phyloP scores from a whole-genome alignment of 805 yeast genomes.

The Sugiyamaella floridensis region DNA sequence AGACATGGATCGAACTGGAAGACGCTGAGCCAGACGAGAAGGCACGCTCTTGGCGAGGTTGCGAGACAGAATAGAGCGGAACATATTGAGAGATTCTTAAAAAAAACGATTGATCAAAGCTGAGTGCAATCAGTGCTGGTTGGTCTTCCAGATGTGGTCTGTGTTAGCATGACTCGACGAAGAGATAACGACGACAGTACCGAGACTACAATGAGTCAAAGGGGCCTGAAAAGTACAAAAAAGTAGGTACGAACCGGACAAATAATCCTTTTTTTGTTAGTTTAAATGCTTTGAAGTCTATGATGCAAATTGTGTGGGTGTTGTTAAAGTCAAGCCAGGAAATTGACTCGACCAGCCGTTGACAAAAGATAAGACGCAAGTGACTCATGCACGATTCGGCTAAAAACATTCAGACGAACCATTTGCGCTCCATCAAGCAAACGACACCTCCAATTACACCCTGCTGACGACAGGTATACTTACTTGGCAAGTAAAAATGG shows the following conservation, averaged over 20 bases:
- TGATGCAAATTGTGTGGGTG: conserved; percentile 8
- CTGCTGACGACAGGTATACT: conserved; percentile 1
- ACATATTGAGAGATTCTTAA: not conserved
- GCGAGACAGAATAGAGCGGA: not conserved
- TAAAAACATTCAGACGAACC: not conserved
- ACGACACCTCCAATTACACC: not conserved
- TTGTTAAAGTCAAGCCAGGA: not conserved
- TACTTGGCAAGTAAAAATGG: conserved; percentile 17
- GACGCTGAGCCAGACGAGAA: not conserved
- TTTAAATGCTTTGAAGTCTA: not conserved
- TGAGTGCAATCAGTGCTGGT: conserved; percentile 30
- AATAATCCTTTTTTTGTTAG: conserved; percentile 20
- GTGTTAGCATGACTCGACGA: not conserved
- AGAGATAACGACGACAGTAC: too few relatives aligned
- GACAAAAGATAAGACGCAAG: not conserved
- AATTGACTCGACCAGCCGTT: not conserved
- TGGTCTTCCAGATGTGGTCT: conserved; percentile 47
- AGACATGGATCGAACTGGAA: not conserved
- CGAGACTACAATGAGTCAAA: too few relatives aligned
- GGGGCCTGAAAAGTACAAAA: not conserved
- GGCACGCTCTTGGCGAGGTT: not conserved
- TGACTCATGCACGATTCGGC: not conserved
- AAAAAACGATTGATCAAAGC: not conserved
- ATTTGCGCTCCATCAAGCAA: too few relatives aligned
- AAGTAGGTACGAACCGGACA: conserved; percentile 14